Percentiles rank a stretch among this genome's conserved stretches.
Conservation (phyloP, 176 grass and related monocot species). For the Aegilops sharonensis region DNA sequence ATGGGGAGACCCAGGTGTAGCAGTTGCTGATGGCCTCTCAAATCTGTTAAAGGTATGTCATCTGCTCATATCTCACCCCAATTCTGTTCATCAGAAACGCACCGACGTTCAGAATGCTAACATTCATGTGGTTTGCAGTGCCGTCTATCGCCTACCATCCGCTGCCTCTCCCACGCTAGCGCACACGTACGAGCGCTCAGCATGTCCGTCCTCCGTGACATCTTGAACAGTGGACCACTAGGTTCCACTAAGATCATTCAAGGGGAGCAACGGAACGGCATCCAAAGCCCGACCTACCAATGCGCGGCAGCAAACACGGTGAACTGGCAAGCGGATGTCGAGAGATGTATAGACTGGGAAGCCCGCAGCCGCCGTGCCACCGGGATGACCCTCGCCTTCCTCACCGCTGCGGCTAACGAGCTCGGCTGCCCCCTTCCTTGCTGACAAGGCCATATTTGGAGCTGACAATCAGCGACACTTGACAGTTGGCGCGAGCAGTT, state of each 20-base stretch:
- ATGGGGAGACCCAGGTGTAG: constrained; percentile 82
- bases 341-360: constrained; percentile 94
- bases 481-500: constrained; percentile 18
- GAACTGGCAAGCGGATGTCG: constrained; percentile 81
- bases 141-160: constrained; percentile 85
- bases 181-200: constrained; percentile 94
- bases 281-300: constrained; percentile 56
- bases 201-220: constrained; percentile 82
- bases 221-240: constrained; percentile 56
- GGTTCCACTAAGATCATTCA: constrained; percentile 41
- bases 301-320: constrained; percentile 46
- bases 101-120: constrained; percentile 11
- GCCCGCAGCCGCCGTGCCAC: constrained; percentile 76
- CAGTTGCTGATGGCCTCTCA: constrained; percentile 90
- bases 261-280: constrained; percentile 46
- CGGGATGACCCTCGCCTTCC: constrained; percentile 73
- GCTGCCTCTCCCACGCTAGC: constrained; percentile 93
- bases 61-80: background rate
- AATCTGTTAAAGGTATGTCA: constrained; percentile 81
- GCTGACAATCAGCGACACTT: constrained; percentile 3
- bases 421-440: constrained; percentile 76
- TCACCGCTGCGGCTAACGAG: constrained; percentile 60
- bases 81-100: background rate
- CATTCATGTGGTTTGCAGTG: constrained; percentile 64
- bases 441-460: constrained; percentile 26